Evolutionary conservation across 2,329 filamentous ascomycete species (phyloP).

Genomic region (Pseudogymnoascus sp.): DNA sequence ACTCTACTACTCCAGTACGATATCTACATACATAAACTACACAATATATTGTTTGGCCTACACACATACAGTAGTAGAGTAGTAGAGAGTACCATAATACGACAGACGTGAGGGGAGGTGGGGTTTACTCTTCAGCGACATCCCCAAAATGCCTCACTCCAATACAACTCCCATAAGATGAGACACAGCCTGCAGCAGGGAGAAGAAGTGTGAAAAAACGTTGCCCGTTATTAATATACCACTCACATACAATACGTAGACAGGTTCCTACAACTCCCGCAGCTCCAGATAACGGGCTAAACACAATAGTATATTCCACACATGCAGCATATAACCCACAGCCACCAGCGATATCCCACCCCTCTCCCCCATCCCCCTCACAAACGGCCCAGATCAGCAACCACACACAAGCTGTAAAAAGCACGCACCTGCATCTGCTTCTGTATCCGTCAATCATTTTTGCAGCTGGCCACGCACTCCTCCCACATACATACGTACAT

Average conservation of each 20-base stretch:
- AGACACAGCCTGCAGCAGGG: background rate
- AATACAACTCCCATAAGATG: background rate
- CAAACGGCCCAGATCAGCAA: background rate
- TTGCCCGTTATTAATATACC: background rate
- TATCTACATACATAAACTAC: background rate
- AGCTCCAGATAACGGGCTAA: background rate
- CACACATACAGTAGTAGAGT: background rate
- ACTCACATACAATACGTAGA: background rate
- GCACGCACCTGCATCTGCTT: background rate
- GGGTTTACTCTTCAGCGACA: background rate
- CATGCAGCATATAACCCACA: background rate
- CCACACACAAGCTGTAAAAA: background rate
- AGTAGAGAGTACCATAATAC: background rate
- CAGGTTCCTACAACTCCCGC: background rate
- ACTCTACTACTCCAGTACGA: background rate
- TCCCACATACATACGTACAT: background rate
- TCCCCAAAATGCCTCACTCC: background rate
- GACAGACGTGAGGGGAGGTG: background rate
- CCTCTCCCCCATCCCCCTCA: background rate
- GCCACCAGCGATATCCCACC: background rate
- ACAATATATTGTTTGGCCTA: background rate
- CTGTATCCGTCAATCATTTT: background rate
- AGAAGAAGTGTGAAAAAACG: no score
- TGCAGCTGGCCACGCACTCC: background rate
- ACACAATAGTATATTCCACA: background rate